Evolutionary conservation across 768 basidiomycete genomes (phyloP), one percentile per base, ranked within the genome.

Genomic region (Punctularia strigosozonata): DNA sequence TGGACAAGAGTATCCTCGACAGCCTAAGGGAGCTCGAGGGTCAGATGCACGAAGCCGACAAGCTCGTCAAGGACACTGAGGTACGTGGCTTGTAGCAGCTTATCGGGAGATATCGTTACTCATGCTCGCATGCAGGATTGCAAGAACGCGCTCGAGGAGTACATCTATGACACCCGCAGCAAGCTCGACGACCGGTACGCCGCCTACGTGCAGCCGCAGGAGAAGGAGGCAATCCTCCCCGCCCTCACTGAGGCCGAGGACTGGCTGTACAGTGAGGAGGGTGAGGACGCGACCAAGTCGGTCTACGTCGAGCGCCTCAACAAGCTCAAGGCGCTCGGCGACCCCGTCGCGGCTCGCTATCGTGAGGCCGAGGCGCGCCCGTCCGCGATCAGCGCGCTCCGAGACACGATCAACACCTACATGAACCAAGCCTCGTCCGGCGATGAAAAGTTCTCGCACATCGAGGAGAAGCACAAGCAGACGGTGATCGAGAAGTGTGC

Each of bases 121-220:
- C 25, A 25, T 35, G 19, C 21, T 12, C 8, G 17, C 32, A n/a
- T 28, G 18, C 40, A 94, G 89, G 87, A 98, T 61, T 80, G 87
- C 60, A 99, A 97, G 68, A 99, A 99, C 56, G 91, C 92, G 4
- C 78, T 99, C 12, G 94, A 99, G 65, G 95, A 98, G 64, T 97
- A 94, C 66, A 84, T 98, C 42, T 97, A 97, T 63, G 94, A 98
- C 59, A 90, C 73, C 53, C 85, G 91, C 26, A 67, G 75, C 60
- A 94, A 95, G 66, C 74, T 99, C 43, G 92, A 97, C 25, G 86
- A 82, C 34, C 77, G 83, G 37, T 95, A 86, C 53, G 78, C 80
- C 14, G 35, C 74, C 10, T 98, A 68, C 60, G 84, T 83, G 38
- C 71, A 81, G 52, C 36, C 77, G 0, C 57, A 64, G 10, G 94